Conservation (phyloP, 305 asterid species). For the Fraxinus nigra region DNA sequence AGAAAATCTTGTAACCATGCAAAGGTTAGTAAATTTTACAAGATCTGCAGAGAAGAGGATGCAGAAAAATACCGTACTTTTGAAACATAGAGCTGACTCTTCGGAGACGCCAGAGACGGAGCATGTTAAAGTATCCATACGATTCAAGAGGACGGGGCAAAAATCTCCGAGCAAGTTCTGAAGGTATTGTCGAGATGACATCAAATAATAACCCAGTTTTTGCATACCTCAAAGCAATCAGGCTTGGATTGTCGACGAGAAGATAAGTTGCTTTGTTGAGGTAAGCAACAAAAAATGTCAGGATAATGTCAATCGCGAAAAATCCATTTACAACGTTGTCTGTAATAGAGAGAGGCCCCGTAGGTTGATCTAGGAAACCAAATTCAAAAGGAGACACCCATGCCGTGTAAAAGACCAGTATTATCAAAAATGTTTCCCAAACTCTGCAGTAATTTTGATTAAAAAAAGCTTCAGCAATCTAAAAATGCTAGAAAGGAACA, state of each 20-base stretch:
- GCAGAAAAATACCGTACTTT: not conserved
- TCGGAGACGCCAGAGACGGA: constrained; percentile 92
- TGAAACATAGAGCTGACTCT: constrained; percentile 58
- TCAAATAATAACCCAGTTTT: constrained; percentile 65
- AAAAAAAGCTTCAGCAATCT: not conserved
- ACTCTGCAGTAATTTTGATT: constrained; percentile 38
- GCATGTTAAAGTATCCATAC: constrained; percentile 83
- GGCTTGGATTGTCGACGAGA: constrained; percentile 55
- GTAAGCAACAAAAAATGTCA: constrained; percentile 85
- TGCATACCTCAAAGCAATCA: constrained; percentile 62
- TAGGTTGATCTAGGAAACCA: constrained; percentile 56
- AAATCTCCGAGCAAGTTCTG: constrained; percentile 63
- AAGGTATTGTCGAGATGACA: constrained; percentile 71
- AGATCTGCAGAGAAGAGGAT: not conserved
- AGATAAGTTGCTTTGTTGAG: constrained; percentile 59
- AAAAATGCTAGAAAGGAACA: not conserved
- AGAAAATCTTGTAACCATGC: not conserved
- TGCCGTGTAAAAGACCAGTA: constrained; percentile 82
- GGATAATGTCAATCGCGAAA: constrained; percentile 73
- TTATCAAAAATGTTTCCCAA: constrained; percentile 57
- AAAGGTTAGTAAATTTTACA: not conserved
- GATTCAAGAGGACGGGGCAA: constrained; percentile 46
- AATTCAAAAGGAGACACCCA: constrained; percentile 86
- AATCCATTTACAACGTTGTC: constrained; percentile 78
- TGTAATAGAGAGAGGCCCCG: constrained; percentile 36